Conservation (phyloP, 2,329 filamentous ascomycete species). For the Zalaria obscura region DNA sequence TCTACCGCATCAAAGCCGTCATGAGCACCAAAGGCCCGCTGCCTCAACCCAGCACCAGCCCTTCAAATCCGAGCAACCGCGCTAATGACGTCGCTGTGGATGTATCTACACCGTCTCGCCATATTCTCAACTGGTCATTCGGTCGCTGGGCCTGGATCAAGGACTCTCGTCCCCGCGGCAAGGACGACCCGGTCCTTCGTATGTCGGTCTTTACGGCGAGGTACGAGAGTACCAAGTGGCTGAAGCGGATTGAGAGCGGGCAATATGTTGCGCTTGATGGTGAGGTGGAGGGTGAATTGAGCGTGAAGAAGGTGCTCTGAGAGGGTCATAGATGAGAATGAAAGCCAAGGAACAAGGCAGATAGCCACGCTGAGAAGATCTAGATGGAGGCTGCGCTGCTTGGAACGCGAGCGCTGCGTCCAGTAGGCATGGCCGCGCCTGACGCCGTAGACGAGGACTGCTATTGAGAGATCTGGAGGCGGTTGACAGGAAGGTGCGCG, state of each 20-base stretch:
- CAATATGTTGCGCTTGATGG: conserved; percentile 12
- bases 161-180: conserved; percentile 19
- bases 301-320: conserved; percentile 28
- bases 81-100: conserved; percentile 13
- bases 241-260: conserved; percentile 48
- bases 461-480: too few species aligned
- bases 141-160: conserved; percentile 84
- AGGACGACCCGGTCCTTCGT: conserved; percentile 34
- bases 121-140: conserved; percentile 97
- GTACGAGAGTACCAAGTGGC: conserved; percentile 64
- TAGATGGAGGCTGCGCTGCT: too few species aligned
- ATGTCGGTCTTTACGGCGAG: conserved; percentile 65
- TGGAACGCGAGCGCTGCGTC: too few species aligned
- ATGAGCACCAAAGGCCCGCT: conserved; percentile 25
- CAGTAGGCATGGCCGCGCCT: too few species aligned
- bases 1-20: conserved; percentile 83
- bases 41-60: conserved; percentile 10
- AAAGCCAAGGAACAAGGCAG: too few species aligned
- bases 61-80: conserved; percentile 21
- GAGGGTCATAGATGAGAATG: too few species aligned
- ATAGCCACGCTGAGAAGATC: too few species aligned
- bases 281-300: conserved; percentile 31
- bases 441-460: too few species aligned
- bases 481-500: too few species aligned
- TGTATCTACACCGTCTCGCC: conserved; percentile 36